A percentile compares a stretch with the other conserved stretches of the same genome.
These are phyloP conservation scores for Allium cepa DNA, from an alignment of 106 monocot species.

Conservation along the genomic window DNA sequence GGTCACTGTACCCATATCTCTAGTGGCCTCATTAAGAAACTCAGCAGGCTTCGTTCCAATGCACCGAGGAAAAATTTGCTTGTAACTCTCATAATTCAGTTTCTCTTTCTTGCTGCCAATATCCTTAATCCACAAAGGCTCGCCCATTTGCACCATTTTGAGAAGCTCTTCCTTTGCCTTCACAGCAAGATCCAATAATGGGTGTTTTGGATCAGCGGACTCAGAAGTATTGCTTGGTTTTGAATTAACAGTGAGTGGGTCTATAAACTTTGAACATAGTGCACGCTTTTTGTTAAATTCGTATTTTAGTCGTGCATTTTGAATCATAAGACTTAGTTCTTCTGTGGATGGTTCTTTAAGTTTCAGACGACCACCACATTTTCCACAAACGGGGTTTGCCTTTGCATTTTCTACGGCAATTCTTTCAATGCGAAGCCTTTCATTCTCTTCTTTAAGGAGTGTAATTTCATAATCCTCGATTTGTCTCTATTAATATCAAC, in stretches of 20 bases:
- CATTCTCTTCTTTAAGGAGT: slow-evolving; percentile 67
- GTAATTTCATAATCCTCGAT: slow-evolving; percentile 28
- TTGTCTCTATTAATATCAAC: slow-evolving; percentile 1
- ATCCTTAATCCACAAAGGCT: slow-evolving; percentile 51
- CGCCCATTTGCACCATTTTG: slow-evolving; percentile 47
- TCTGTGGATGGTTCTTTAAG: slow-evolving; percentile 52
- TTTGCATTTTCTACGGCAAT: slow-evolving; percentile 45
- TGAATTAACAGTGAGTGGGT: slow-evolving; percentile 35
- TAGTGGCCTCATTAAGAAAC: slow-evolving; percentile 49
- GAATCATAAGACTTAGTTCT: slow-evolving; percentile 65
- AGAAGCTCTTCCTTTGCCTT: slow-evolving; percentile 69
- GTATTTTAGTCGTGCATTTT: slow-evolving; percentile 71
- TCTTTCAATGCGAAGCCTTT: slow-evolving; percentile 66
- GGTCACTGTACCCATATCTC: slow-evolving; percentile 56
- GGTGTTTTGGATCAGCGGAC: slow-evolving; percentile 16
- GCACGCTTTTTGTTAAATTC: slow-evolving; percentile 58
- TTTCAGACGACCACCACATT: slow-evolving; percentile 38
- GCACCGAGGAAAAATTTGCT: slow-evolving; percentile 29
- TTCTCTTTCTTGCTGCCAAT: slow-evolving; percentile 18
- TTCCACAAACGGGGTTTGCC: slow-evolving; percentile 58
- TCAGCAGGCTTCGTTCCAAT: slow-evolving; percentile 34
- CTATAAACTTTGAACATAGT: slow-evolving; percentile 49
- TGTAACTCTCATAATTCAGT: slow-evolving; percentile 52
- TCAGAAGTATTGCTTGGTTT: slow-evolving; percentile 22
- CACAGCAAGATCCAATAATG: slow-evolving; percentile 55